Conservation (phyloP, 2,329 filamentous ascomycete species). For the Colletotrichum sp. region DNA sequence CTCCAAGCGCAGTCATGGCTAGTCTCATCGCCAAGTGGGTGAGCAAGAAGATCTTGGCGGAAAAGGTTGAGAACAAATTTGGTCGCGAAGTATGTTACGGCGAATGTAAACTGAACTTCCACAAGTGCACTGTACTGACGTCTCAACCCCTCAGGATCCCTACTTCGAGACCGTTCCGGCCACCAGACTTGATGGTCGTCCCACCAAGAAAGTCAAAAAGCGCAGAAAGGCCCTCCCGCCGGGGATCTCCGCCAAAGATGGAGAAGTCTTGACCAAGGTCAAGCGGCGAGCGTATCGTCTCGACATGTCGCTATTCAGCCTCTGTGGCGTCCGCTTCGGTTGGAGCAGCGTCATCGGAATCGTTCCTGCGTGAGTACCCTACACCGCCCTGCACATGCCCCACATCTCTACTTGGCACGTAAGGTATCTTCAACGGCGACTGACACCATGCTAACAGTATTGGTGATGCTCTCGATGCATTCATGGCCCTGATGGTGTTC, state of each 20-base stretch:
- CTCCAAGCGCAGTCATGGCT: conserved; percentile 47
- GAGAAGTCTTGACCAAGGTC: conserved; percentile 81
- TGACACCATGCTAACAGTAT: conserved; percentile 48
- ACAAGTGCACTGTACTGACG: conserved; percentile 2
- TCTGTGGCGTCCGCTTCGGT: conserved; percentile 83
- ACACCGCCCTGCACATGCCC: background rate
- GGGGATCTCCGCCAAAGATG: conserved; percentile 84
- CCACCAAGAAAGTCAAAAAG: conserved; percentile 77
- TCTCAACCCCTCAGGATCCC: conserved; percentile 71
- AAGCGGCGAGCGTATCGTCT: conserved; percentile 85
- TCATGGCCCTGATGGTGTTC: conserved; percentile 79
- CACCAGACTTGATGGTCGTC: conserved; percentile 69
- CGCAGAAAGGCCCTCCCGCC: conserved; percentile 83
- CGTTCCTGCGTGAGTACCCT: conserved; percentile 74
- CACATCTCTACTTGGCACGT: background rate
- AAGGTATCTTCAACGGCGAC: background rate
- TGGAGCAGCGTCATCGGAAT: conserved; percentile 88
- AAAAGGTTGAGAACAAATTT: conserved; percentile 62
- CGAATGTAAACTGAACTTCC: background rate
- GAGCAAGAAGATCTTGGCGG: conserved; percentile 61
- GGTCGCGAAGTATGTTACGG: conserved; percentile 52
- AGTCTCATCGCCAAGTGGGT: conserved; percentile 58
- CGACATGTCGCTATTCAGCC: conserved; percentile 83
- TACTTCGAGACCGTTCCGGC: conserved; percentile 86
- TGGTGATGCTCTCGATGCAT: conserved; percentile 76